Evolutionary conservation across 2,329 filamentous ascomycete species (phyloP).

Genomic region (Colletotrichum godetiae): DNA sequence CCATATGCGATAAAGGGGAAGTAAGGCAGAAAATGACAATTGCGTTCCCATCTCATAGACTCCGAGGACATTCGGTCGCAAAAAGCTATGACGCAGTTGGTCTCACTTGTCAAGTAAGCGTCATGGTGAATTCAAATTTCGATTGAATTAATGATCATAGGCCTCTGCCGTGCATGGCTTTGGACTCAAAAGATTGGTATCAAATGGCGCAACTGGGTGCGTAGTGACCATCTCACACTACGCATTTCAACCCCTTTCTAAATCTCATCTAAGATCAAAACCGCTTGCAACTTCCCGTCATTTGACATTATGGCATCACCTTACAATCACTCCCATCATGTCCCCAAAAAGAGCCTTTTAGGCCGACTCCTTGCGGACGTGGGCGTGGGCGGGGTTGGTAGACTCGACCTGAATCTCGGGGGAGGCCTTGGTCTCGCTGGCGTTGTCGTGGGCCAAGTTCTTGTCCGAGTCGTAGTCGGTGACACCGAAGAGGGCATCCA

Average conservation of each 20-base stretch:
- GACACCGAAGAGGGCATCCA: slow-evolving; percentile 36
- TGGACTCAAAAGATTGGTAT: slow-evolving; percentile 27
- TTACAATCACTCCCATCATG: neutral
- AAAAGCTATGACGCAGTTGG: neutral
- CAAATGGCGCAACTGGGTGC: slow-evolving; percentile 18
- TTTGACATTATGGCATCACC: slow-evolving; percentile 10
- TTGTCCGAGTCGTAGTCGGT: slow-evolving; percentile 34
- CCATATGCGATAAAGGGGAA: too few species aligned
- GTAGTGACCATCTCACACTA: neutral
- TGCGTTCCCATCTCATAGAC: neutral
- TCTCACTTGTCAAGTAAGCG: neutral
- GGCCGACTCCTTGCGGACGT: slow-evolving; percentile 33
- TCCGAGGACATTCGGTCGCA: too few species aligned
- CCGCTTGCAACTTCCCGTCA: neutral
- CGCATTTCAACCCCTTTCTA: neutral
- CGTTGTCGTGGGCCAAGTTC: slow-evolving; percentile 23
- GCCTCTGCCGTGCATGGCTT: slow-evolving; percentile 4
- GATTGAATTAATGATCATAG: slow-evolving; percentile 7
- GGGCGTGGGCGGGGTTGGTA: slow-evolving; percentile 22
- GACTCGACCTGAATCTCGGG: slow-evolving; percentile 30
- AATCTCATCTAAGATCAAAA: slow-evolving; percentile 22
- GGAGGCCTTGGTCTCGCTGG: slow-evolving; percentile 24
- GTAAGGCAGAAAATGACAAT: neutral
- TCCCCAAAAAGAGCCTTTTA: neutral
- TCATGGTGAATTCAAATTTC: neutral